A percentile compares a stretch with the other conserved stretches of the same genome.
Conservation (phyloP, 495 filamentous ascomycete species). For the Neurospora sp. region DNA sequence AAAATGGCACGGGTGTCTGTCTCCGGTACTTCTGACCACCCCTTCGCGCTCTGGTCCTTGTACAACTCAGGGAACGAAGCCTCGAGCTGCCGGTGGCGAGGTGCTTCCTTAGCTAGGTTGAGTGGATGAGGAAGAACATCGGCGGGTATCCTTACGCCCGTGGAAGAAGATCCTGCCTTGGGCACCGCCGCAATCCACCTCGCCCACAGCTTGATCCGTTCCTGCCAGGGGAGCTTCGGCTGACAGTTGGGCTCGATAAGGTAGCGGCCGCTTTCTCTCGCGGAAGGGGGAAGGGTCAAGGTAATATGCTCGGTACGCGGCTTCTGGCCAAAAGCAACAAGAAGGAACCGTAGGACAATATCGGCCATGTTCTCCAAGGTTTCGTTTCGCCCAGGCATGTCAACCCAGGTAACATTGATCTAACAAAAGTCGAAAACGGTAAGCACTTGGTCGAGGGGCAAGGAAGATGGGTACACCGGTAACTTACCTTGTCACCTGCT, state of each 20-base stretch:
- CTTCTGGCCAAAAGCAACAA: constrained; percentile 24
- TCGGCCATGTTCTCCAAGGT: constrained; percentile 24
- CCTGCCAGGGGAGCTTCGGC: constrained; percentile 32
- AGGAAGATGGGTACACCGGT: constrained; percentile 3
- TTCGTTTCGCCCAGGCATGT: constrained; percentile 10
- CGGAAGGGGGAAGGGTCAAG: not conserved
- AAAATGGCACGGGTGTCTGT: constrained; percentile 29
- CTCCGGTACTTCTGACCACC: constrained; percentile 18
- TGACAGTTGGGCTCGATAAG: constrained; percentile 13
- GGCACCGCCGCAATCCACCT: constrained; percentile 18
- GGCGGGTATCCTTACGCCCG: constrained; percentile 4
- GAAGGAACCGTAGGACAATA: constrained; percentile 32
- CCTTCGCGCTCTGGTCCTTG: not conserved
- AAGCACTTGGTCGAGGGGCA: not conserved
- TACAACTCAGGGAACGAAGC: not conserved
- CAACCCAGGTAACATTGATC: constrained; percentile 30
- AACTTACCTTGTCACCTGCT: constrained; percentile 14
- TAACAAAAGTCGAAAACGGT: constrained; percentile 9
- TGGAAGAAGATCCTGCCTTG: not conserved
- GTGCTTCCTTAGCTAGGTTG: not conserved
- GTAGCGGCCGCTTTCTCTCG: constrained; percentile 17
- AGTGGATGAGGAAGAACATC: constrained; percentile 8
- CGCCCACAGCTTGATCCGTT: constrained; percentile 30
- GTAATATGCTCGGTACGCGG: constrained; percentile 5
- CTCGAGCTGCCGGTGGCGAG: not conserved